phyloP scores from a whole-genome alignment of 257 asterid genomes.

The Solanum sitiens region DNA sequence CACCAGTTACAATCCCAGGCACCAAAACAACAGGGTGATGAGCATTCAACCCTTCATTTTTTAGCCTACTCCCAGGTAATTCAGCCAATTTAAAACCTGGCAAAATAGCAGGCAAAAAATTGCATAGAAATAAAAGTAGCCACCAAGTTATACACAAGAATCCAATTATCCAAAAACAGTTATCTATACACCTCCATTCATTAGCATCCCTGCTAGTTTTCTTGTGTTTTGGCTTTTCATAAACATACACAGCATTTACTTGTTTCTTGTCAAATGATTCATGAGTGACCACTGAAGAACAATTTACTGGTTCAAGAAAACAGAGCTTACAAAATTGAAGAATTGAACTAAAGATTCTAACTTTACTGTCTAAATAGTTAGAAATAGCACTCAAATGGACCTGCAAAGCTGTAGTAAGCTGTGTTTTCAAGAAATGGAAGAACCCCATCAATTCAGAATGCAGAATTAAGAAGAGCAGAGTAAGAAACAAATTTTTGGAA shows the following conservation, averaged over 20 bases:
- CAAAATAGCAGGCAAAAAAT: slow-evolving; percentile 36
- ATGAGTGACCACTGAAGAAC: slow-evolving; percentile 4
- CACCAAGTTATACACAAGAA: slow-evolving; percentile 63
- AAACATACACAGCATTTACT: not conserved
- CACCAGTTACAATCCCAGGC: slow-evolving; percentile 87
- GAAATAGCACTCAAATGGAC: not conserved
- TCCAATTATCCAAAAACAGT: slow-evolving; percentile 61
- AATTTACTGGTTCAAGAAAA: slow-evolving; percentile 26
- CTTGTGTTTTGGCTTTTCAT: slow-evolving; percentile 4
- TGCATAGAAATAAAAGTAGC: slow-evolving; percentile 42
- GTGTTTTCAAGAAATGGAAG: not conserved
- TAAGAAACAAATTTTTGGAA: not conserved
- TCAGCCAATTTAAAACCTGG: slow-evolving; percentile 32
- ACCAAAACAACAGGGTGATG: slow-evolving; percentile 74
- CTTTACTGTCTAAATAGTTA: not conserved
- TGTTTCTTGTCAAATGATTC: slow-evolving; percentile 1
- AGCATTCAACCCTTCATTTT: slow-evolving; percentile 37
- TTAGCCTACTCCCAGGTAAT: slow-evolving; percentile 49
- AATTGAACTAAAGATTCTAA: slow-evolving; percentile 7
- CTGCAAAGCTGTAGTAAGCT: not conserved
- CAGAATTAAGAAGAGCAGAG: not conserved
- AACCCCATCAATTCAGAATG: not conserved
- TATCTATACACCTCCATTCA: slow-evolving; percentile 59
- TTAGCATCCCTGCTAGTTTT: not conserved
- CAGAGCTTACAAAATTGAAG: slow-evolving; percentile 58